These are phyloP conservation scores for Xylaria bambusicola DNA, from an alignment of 495 filamentous ascomycete species.

Conservation along the genomic window DNA sequence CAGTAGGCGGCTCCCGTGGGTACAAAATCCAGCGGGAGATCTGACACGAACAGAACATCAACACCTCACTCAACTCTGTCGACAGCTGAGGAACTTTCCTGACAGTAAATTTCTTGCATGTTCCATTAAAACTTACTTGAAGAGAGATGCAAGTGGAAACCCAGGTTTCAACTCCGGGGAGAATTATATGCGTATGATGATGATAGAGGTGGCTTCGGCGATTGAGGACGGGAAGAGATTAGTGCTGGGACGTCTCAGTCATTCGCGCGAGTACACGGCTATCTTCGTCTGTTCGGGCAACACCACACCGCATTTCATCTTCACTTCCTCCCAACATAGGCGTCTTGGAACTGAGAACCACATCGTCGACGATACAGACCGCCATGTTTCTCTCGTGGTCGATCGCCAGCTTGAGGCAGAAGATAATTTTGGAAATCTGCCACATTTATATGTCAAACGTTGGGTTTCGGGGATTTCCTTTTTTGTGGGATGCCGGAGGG, in stretches of 20 bases:
- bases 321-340: background rate
- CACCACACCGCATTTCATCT: background rate
- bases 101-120: background rate
- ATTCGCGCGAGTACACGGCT: background rate
- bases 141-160: slow-evolving; percentile 10
- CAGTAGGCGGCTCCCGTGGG: background rate
- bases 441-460: background rate
- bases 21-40: background rate
- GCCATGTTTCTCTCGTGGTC: slow-evolving; percentile 2
- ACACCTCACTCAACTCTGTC: background rate
- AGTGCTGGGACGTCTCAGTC: background rate
- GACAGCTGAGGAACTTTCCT: background rate
- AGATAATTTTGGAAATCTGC: background rate
- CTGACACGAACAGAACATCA: background rate
- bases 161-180: background rate
- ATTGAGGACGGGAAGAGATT: background rate
- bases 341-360: background rate
- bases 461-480: slow-evolving; percentile 2
- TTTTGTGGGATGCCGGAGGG: background rate
- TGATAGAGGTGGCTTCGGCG: background rate
- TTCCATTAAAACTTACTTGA: background rate
- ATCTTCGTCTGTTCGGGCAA: background rate
- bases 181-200: slow-evolving; percentile 1
- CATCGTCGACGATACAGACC: background rate
- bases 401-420: background rate